These are phyloP conservation scores for Prunella vulgaris DNA, from an alignment of 257 asterid species.

Conservation along the genomic window DNA sequence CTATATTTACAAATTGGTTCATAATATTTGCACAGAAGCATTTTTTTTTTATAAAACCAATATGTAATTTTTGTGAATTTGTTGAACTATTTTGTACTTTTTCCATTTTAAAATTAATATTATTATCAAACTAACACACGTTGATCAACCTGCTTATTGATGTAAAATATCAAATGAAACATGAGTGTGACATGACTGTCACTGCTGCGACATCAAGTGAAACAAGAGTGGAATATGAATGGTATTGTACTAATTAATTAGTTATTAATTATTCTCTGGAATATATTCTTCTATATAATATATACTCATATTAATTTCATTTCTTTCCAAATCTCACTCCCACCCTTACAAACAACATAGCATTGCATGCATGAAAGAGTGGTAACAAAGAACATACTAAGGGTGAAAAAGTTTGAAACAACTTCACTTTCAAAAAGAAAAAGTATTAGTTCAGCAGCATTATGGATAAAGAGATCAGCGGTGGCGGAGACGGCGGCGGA, in stretches of 20 bases:
- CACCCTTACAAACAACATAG: not conserved
- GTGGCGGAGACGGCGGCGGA: not conserved
- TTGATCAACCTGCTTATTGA: too few relatives aligned
- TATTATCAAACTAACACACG: too few relatives aligned
- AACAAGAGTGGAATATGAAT: not conserved
- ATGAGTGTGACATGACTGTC: not conserved
- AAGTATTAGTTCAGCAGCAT: not conserved
- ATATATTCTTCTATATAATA: constrained; percentile 11
- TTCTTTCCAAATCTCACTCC: not conserved
- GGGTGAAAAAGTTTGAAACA: not conserved
- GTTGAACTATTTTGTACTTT: too few relatives aligned
- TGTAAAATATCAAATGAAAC: not conserved
- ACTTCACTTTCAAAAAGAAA: not conserved
- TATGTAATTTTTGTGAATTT: too few relatives aligned
- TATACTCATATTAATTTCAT: not conserved
- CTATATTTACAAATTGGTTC: too few relatives aligned
- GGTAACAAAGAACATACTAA: not conserved
- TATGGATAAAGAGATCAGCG: constrained; percentile 11
- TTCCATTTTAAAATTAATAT: too few relatives aligned
- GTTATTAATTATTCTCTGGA: constrained; percentile 1
- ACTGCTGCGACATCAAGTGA: constrained; percentile 2
- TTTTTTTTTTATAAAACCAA: too few relatives aligned
- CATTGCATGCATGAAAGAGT: constrained; percentile 14
- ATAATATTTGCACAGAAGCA: too few relatives aligned
- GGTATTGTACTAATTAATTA: not conserved